Percentiles rank a stretch among this genome's conserved stretches.
These are phyloP conservation scores for Periglandula ipomoeae DNA, from an alignment of 2,329 filamentous ascomycete species.

Conservation along the genomic window DNA sequence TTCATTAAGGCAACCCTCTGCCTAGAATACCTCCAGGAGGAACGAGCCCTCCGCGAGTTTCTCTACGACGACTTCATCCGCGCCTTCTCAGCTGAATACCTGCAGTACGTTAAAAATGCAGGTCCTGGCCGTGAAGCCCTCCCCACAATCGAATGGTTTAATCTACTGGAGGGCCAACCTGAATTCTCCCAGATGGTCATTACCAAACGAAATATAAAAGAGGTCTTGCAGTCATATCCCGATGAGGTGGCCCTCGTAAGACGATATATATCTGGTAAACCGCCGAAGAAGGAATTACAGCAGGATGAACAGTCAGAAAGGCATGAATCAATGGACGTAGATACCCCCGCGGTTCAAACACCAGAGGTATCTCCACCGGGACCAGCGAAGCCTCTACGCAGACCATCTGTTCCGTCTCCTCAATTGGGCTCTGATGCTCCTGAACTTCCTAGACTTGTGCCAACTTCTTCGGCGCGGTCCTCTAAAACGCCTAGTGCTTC, in stretches of 20 bases:
- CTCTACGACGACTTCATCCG: conserved; percentile 46
- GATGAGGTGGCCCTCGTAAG: conserved; percentile 18
- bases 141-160: conserved; percentile 34
- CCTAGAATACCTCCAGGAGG: conserved; percentile 28
- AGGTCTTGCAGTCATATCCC: conserved; percentile 24
- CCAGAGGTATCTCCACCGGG: not conserved
- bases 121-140: conserved; percentile 19
- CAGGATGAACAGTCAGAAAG: not conserved
- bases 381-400: not conserved
- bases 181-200: conserved; percentile 25
- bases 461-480: conserved; percentile 10
- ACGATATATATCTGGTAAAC: conserved; percentile 1
- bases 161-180: conserved; percentile 18
- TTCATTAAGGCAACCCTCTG: conserved; percentile 38
- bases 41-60: conserved; percentile 28
- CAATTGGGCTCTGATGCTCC: conserved; percentile 11
- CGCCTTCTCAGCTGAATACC: conserved; percentile 32
- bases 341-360: not conserved
- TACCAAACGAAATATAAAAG: conserved; percentile 24
- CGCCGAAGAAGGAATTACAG: not conserved
- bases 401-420: conserved; percentile 10
- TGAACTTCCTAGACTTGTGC: conserved; percentile 11
- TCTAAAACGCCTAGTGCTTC: conserved; percentile 12
- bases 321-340: conserved; percentile 5
- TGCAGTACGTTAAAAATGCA: conserved; percentile 27